Evolutionary conservation across 768 basidiomycete genomes (phyloP), one percentile per base, ranked within the genome.

Genomic region (Amanita pseudoporphyria): DNA sequence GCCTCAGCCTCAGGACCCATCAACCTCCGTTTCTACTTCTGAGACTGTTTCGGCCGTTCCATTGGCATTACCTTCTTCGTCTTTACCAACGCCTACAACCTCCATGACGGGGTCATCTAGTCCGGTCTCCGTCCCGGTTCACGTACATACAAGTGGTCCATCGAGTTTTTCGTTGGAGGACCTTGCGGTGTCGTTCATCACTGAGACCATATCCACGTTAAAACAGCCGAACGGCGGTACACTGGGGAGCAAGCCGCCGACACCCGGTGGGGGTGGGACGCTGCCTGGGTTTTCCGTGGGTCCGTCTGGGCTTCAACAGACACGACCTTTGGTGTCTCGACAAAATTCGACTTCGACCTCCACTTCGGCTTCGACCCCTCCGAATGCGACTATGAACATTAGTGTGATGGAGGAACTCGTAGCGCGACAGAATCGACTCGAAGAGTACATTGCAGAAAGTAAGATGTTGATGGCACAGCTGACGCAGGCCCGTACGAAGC

Each of bases 181-280:
- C 42, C 62, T 82, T 30, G 79, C 79, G 1, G 67, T 71, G 42
- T 76, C 77, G 0, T 78, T 82, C 55, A 81, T 82, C 51, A 69
- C 72, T 0, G 74, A 79, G 62, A 71, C 77, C 13, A 76, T 81
- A 33, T 71, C 76, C 60, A 69, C 67, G 9, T 59, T 66, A 38
- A 66, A 70, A 41, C 39, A 43, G n/a, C 30, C 32, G 47, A 28
- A 28, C 26, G 26, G 26, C 7, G 26, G 26, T 28, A 7, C 26
- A 3, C 26, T 28, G 26, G 26, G 26, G 26, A 28, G 26, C 26
- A 28, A 28, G 26, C 3, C 7, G 7, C 26, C 26, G 26, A 28
- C 57, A 10, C 16, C 52, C 1, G 31, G 49, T 33, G 26, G 26
- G 26, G 26, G 7, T 28, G 7, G 3, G 26, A 7, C 26, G 26